Percentiles rank a stretch among this genome's conserved stretches.
Conservation (phyloP, 2,329 filamentous ascomycete species). For the Helminthosporium solani region DNA sequence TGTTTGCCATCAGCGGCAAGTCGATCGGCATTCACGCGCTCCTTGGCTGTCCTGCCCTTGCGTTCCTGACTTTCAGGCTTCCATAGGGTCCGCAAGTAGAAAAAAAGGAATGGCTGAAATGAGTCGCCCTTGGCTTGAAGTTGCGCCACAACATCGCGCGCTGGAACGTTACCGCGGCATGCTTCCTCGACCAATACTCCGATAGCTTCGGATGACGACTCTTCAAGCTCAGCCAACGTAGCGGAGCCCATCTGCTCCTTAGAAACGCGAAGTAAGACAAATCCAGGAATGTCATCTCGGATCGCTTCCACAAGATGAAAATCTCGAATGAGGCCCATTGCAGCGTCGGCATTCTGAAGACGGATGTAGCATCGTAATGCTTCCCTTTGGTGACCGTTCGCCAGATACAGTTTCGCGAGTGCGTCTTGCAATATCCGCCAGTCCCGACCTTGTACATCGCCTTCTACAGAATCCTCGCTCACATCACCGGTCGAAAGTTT, state of each 20-base stretch:
- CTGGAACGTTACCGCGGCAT: conserved; percentile 79
- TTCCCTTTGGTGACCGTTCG: conserved; percentile 76
- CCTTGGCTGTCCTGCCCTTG: conserved; percentile 37
- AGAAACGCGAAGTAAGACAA: conserved; percentile 83
- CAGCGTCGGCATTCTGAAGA: conserved; percentile 86
- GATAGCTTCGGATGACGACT: conserved; percentile 79
- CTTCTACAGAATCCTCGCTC: conserved; percentile 72
- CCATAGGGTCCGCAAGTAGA: conserved; percentile 89
- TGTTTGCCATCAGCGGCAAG: conserved; percentile 60
- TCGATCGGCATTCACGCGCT: conserved; percentile 44
- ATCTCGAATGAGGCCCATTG: conserved; percentile 81
- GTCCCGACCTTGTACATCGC: conserved; percentile 70
- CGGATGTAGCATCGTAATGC: conserved; percentile 86
- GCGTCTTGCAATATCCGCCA: conserved; percentile 89
- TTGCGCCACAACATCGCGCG: conserved; percentile 75
- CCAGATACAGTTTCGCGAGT: conserved; percentile 80
- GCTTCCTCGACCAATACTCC: conserved; percentile 87
- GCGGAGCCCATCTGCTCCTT: conserved; percentile 67
- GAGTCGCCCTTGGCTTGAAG: conserved; percentile 62
- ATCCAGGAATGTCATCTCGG: conserved; percentile 82
- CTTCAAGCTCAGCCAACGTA: conserved; percentile 69
- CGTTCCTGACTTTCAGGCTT: conserved; percentile 63
- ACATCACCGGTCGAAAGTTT: conserved; percentile 77
- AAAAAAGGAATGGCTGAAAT: conserved; percentile 77
- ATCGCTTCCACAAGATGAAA: conserved; percentile 89